phyloP scores from a whole-genome alignment of 2,329 filamentous ascomycete genomes.

The Decorospora gaudefroyi region DNA sequence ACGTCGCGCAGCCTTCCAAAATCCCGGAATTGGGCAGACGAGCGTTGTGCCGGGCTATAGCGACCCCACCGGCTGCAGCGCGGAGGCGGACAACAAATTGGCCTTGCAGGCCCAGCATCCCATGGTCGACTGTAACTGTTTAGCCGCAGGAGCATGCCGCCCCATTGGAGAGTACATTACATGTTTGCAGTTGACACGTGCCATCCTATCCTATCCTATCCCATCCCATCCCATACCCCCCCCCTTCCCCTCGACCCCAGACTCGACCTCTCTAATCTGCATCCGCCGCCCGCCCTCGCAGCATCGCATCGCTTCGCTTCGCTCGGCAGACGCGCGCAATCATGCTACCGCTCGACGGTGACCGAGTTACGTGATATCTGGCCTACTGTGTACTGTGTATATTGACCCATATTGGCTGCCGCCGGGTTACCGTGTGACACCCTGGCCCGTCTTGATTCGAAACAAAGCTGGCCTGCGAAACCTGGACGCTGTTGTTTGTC shows the following conservation, averaged over 20 bases:
- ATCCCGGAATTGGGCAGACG: conserved; percentile 31
- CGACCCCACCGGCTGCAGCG: conserved; percentile 9
- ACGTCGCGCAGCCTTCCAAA: conserved; percentile 33
- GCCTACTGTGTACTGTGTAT: too few species aligned
- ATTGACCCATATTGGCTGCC: conserved; percentile 42
- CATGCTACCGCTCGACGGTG: conserved; percentile 28
- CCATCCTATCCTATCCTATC: conserved; percentile 15
- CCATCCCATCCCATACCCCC: too few species aligned
- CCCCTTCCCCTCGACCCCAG: too few species aligned
- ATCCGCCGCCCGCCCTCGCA: conserved; percentile 33
- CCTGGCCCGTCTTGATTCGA: conserved; percentile 35
- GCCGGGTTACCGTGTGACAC: conserved; percentile 39
- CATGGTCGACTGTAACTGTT: not conserved
- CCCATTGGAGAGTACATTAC: too few species aligned
- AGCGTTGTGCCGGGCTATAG: conserved; percentile 4
- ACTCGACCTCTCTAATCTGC: too few species aligned
- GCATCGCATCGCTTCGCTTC: too few species aligned
- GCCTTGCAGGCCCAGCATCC: conserved; percentile 23
- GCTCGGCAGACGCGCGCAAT: conserved; percentile 28
- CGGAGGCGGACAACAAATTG: conserved; percentile 22
- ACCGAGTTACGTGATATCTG: conserved; percentile 42
- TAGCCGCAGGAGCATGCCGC: conserved; percentile 17
- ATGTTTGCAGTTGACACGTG: conserved; percentile 15
- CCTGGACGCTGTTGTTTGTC: conserved; percentile 39
- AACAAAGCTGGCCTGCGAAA: conserved; percentile 40